Percentiles rank a stretch among this genome's conserved stretches.
Conservation (phyloP, 331 rosid genomes). For the Rosa hybrid region DNA sequence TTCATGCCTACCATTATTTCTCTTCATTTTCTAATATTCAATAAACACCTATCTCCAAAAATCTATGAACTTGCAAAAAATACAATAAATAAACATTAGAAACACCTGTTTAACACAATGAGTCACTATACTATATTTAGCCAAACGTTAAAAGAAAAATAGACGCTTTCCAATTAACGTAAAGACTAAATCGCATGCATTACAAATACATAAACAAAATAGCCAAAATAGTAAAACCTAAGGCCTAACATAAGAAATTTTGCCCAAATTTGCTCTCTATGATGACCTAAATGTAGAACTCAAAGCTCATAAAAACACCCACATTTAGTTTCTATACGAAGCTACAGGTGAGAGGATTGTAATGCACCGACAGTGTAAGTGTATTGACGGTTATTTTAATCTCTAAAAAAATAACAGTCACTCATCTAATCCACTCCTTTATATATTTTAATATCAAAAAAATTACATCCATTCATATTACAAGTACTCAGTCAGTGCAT, state of each 20-base stretch:
- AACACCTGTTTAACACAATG: neutral
- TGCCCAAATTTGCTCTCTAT: neutral
- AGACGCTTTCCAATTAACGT: no score
- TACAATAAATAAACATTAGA: neutral
- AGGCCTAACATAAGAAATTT: neutral
- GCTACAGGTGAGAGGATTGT: no score
- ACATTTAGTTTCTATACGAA: neutral
- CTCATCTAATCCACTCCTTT: no score
- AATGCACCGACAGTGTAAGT: no score
- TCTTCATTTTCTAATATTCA: neutral
- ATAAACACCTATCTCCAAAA: neutral
- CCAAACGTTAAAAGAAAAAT: no score
- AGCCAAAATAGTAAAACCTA: neutral
- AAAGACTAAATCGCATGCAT: no score
- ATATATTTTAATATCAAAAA: no score
- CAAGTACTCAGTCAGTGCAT: no score
- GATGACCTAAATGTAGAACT: neutral
- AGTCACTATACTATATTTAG: neutral
- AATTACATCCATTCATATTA: no score
- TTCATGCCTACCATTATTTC: conserved; percentile 6
- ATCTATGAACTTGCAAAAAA: neutral
- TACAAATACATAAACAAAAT: no score
- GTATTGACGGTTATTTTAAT: no score
- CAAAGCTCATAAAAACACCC: neutral
- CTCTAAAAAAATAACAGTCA: no score